Evolutionary conservation across 75 land plant species (phyloP), one percentile per base, ranked within the genome.

Genomic region (Azolla pinnata): DNA sequence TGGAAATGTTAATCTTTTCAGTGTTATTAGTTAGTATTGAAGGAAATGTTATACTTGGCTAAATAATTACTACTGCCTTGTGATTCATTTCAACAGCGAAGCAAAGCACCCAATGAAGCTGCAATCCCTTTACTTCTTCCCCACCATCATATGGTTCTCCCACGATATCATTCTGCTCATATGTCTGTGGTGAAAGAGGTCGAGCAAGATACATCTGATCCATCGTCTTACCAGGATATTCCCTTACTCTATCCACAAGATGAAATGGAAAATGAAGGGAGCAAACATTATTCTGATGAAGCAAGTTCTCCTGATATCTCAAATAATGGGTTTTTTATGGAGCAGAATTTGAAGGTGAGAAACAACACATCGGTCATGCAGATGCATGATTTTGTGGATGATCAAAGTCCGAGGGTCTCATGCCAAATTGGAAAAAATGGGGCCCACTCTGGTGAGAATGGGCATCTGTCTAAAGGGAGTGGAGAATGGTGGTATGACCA

Each of bases 121-220:
- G 67, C 84, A 29, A 88, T 93, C 51, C 98, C 98, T 31, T 61
- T 93, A 30, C 79, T 93, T 27, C 77, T 93, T 84, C 98, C 98
- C 63, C 96, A 93, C 17, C 95, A 93, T 38, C 90, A 88, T 71
- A 93, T 93, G 98, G 98, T 93, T 27, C 90, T 88, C 62, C 98
- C 98, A 35, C 96, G 85, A 67, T 93, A 93, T 59, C 54, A 79
- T 79, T 79, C 84, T 7, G 78, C 64, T 60, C 50, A 57, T 44
- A 33, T 10, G 2, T 81, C 75, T 33, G 53, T 56, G 25, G 67
- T 64, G 33, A 56, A 33, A 16, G 78, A 75, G 32, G 63, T 49
- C 31, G 56, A 59, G 31, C 70, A 68, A 7, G 79, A 57, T 8
- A 54, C 58, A 1, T 67, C 91, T 29, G 56, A 78, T 18, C 62